Percentiles rank a stretch among this genome's conserved stretches.
Conservation (phyloP, 345 rosid genomes). For the Noccaea bulbosa region DNA sequence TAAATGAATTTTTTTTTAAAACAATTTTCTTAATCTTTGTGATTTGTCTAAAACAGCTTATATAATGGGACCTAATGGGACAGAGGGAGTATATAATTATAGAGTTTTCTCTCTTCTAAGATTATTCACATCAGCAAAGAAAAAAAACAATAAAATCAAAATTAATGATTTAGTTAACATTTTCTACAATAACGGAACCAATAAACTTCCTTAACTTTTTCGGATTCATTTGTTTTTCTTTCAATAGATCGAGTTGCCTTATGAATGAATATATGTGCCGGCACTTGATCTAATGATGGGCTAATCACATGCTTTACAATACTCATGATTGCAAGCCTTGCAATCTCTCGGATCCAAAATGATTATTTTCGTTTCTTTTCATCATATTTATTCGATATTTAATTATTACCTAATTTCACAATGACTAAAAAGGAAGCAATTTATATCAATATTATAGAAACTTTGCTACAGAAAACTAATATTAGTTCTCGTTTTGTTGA, state of each 20-base stretch:
- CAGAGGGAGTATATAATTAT: too few relatives aligned
- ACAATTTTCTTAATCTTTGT: too few relatives aligned
- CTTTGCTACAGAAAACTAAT: conserved; percentile 14
- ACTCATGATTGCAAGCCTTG: conserved; percentile 40
- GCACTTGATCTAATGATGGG: conserved; percentile 42
- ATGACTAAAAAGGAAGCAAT: conserved; percentile 31
- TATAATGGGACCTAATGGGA: too few relatives aligned
- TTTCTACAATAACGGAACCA: not conserved
- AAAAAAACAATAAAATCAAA: too few relatives aligned
- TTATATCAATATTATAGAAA: conserved; percentile 8
- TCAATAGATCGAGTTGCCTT: not conserved
- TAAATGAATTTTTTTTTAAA: too few relatives aligned
- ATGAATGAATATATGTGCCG: conserved; percentile 14
- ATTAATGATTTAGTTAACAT: too few relatives aligned
- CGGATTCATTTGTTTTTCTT: not conserved
- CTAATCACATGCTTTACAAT: conserved; percentile 47
- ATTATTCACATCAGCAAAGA: too few relatives aligned
- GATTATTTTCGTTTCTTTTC: conserved; percentile 28
- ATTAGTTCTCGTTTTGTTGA: not conserved
- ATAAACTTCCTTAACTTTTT: conserved; percentile 7
- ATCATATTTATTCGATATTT: conserved; percentile 28
- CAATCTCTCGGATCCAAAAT: conserved; percentile 38
- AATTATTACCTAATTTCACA: conserved; percentile 16
- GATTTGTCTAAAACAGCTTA: too few relatives aligned
- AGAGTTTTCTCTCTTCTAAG: too few relatives aligned